Conservation (phyloP, 2,329 filamentous ascomycete genomes). For the Ophiobolus disseminans region DNA sequence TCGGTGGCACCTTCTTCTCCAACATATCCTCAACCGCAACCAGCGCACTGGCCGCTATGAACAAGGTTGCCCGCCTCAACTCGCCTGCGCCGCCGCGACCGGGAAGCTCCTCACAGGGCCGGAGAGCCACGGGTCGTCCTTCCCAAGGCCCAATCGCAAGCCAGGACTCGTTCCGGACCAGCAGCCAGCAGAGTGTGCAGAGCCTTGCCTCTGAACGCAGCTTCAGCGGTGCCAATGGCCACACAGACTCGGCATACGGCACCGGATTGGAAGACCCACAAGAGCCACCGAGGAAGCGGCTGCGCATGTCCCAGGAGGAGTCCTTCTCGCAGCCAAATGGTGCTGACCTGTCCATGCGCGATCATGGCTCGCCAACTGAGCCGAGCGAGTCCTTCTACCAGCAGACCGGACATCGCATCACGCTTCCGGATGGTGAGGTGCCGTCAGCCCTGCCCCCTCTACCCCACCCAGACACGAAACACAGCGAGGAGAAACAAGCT, state of each 20-base stretch:
- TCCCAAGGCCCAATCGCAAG: conserved; percentile 69
- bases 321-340: conserved; percentile 52
- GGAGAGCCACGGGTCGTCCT: conserved; percentile 73
- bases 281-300: conserved; percentile 84
- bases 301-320: conserved; percentile 58
- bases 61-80: conserved; percentile 87
- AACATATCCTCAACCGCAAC: conserved; percentile 94
- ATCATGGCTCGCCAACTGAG: conserved; percentile 71
- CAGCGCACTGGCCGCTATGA: conserved; percentile 93
- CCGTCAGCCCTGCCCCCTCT: conserved; percentile 70
- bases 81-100: conserved; percentile 73
- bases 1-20: conserved; percentile 90
- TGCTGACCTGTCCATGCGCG: conserved; percentile 67
- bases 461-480: conserved; percentile 63
- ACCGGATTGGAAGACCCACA: conserved; percentile 63
- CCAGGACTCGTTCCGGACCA: conserved; percentile 71
- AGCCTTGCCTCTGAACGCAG: conserved; percentile 77
- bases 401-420: conserved; percentile 55
- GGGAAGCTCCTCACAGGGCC: conserved; percentile 67
- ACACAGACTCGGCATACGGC: conserved; percentile 71
- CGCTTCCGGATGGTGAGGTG: conserved; percentile 59
- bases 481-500: conserved; percentile 80
- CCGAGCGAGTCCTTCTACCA: conserved; percentile 75
- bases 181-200: conserved; percentile 80
- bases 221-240: conserved; percentile 62